Percentiles rank a stretch among this genome's conserved stretches.
Evolutionary conservation across 129 eudicot genomes (phyloP).

Genomic region (Flaveria brownii): DNA sequence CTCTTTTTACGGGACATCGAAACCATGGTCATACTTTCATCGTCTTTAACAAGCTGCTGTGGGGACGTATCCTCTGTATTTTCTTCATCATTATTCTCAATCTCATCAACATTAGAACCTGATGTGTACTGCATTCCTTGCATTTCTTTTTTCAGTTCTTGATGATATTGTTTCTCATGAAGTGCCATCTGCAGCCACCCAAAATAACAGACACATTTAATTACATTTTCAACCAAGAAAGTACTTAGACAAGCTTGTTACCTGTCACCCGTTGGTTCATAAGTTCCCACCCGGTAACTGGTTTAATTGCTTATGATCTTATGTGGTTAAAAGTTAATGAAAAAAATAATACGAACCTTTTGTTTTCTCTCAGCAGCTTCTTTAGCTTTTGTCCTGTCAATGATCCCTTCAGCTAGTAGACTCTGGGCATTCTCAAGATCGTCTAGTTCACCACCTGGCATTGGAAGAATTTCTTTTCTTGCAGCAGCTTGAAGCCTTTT

Average conservation of each 20-base stretch:
- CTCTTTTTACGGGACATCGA: constrained; percentile 62
- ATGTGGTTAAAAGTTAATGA: background rate
- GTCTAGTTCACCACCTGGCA: constrained; percentile 79
- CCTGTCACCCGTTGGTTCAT: too few species aligned
- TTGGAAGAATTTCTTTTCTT: constrained; percentile 75
- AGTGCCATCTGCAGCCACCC: constrained; percentile 49
- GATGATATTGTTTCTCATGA: constrained; percentile 51
- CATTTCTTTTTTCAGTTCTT: constrained; percentile 54
- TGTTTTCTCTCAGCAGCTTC: constrained; percentile 69
- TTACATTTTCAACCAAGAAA: background rate
- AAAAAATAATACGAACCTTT: constrained; percentile 43
- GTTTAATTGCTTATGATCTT: background rate
- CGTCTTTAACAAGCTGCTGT: constrained; percentile 47
- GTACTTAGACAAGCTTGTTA: too few species aligned
- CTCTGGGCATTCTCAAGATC: constrained; percentile 69
- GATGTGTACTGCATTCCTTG: constrained; percentile 40
- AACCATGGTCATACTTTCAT: constrained; percentile 38
- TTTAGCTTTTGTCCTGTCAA: constrained; percentile 67
- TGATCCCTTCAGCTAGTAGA: constrained; percentile 58
- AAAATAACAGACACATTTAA: background rate
- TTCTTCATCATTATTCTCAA: constrained; percentile 19
- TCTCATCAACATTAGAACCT: constrained; percentile 17
- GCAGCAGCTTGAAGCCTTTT: constrained; percentile 84
- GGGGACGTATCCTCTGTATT: constrained; percentile 34
- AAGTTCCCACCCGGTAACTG: too few species aligned